Evolutionary conservation across 1,284 basidiomycete species (phyloP).

Genomic region (Rhizoctonia solani): DNA sequence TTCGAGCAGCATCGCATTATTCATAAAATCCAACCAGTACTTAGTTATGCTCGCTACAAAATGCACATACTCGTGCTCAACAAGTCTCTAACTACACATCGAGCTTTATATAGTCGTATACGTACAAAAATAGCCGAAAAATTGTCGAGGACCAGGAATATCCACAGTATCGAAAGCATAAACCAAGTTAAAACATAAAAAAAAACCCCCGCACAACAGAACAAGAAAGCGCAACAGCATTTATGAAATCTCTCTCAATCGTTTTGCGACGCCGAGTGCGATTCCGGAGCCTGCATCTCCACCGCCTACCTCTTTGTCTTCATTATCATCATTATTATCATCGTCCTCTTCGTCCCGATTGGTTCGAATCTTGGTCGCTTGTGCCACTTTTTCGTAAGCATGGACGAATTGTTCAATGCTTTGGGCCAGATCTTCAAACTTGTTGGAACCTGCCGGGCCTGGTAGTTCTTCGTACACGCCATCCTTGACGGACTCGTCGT

Average conservation of each 20-base stretch:
- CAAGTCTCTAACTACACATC: too few relatives aligned
- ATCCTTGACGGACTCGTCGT: constrained; percentile 24
- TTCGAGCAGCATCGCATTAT: too few relatives aligned
- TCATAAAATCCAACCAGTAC: too few relatives aligned
- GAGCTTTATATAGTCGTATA: too few relatives aligned
- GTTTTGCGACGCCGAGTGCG: constrained; percentile 20
- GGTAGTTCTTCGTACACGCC: constrained; percentile 7
- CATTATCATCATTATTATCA: background rate
- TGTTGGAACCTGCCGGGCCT: constrained; percentile 1
- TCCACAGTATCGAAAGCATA: background rate
- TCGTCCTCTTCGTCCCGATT: background rate
- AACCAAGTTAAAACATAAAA: background rate
- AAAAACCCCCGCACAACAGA: background rate
- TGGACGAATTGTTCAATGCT: constrained; percentile 27
- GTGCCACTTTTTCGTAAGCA: constrained; percentile 21
- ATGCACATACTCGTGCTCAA: too few relatives aligned
- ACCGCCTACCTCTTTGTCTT: background rate
- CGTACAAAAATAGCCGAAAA: too few relatives aligned
- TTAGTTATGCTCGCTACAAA: too few relatives aligned
- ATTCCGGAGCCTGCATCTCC: constrained; percentile 15
- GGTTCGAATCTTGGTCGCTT: constrained; percentile 4
- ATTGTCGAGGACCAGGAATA: too few relatives aligned
- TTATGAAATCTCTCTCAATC: constrained; percentile 15
- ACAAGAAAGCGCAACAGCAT: constrained; percentile 11
- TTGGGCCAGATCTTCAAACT: constrained; percentile 28